Conservation (phyloP, 2,329 filamentous ascomycete genomes). For the Rachicladosporium sp. region DNA sequence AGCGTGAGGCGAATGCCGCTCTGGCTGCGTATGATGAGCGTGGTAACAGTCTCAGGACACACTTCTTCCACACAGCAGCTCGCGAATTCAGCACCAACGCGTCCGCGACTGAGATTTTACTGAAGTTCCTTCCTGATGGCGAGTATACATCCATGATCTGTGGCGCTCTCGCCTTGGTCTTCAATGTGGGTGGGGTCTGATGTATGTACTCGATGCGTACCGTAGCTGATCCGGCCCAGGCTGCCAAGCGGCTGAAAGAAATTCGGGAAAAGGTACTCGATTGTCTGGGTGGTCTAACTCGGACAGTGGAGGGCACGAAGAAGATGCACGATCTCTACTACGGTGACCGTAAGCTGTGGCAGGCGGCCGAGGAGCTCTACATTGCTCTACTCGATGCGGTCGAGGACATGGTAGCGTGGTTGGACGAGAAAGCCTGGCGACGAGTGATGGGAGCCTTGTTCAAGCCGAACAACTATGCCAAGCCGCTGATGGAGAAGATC, state of each 20-base stretch:
- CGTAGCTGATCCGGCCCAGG: neutral
- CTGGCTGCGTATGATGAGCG: conserved; percentile 1
- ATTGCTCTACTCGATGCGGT: conserved; percentile 1
- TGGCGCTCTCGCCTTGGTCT: conserved; percentile 3
- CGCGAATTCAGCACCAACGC: conserved; percentile 1
- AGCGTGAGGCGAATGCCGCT: conserved; percentile 2
- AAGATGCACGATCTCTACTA: neutral
- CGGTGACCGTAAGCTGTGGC: conserved; percentile 1
- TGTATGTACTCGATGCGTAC: no score
- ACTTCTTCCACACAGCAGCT: conserved; percentile 2
- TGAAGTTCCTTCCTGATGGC: neutral
- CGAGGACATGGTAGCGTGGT: conserved; percentile 2
- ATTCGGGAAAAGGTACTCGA: conserved; percentile 1
- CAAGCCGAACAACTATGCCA: conserved; percentile 1
- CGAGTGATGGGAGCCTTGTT: conserved; percentile 1
- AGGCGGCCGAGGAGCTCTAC: conserved; percentile 1
- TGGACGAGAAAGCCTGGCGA: conserved; percentile 1
- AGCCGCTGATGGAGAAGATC: conserved; percentile 1
- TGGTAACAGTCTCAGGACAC: conserved; percentile 1
- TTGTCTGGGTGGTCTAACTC: conserved; percentile 1
- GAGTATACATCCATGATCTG: conserved; percentile 2
- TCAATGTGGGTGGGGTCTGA: neutral
- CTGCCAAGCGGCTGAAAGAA: neutral
- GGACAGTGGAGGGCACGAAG: conserved; percentile 1
- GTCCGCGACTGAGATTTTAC: neutral